phyloP scores from a whole-genome alignment of 768 basidiomycete genomes.

The Suillus cothurnatus region DNA sequence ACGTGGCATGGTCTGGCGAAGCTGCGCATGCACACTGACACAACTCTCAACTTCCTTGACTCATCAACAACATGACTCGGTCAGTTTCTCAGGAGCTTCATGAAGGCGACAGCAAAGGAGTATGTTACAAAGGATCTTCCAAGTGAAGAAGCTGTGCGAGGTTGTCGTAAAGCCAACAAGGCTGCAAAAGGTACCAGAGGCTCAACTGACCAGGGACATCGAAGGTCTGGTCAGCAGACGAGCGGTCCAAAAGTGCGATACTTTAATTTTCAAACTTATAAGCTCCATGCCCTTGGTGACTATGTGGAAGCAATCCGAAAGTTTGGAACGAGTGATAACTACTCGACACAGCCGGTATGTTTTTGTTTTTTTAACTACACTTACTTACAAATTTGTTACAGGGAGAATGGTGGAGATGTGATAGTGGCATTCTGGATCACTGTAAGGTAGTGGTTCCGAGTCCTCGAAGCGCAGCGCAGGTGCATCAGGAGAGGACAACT shows the following conservation, averaged over 20 bases:
- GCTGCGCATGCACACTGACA: too few species aligned
- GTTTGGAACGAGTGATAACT: constrained; percentile 38
- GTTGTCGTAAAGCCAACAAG: constrained; percentile 7
- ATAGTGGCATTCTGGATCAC: too few species aligned
- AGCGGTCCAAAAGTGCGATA: background rate
- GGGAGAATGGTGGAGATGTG: constrained; percentile 39
- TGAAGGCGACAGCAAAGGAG: background rate
- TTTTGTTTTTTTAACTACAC: background rate
- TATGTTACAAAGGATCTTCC: constrained; percentile 40
- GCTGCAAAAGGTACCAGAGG: background rate
- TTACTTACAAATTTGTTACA: constrained; percentile 16
- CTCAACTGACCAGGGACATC: too few species aligned
- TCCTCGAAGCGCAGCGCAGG: too few species aligned
- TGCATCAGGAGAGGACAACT: too few species aligned
- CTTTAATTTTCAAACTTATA: constrained; percentile 15
- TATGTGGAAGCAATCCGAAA: constrained; percentile 7
- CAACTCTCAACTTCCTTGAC: too few species aligned
- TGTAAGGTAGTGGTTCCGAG: too few species aligned
- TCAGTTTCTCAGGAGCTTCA: constrained; percentile 4
- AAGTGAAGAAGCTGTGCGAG: constrained; percentile 35
- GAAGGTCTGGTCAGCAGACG: background rate
- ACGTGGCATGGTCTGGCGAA: constrained; percentile 19
- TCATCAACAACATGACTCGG: constrained; percentile 17
- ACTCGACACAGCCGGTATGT: constrained; percentile 33
- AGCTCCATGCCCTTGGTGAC: constrained; percentile 17